Base-by-base conservation (phyloP, 257 asterid species). In the Ligustrum vulgare region DNA sequence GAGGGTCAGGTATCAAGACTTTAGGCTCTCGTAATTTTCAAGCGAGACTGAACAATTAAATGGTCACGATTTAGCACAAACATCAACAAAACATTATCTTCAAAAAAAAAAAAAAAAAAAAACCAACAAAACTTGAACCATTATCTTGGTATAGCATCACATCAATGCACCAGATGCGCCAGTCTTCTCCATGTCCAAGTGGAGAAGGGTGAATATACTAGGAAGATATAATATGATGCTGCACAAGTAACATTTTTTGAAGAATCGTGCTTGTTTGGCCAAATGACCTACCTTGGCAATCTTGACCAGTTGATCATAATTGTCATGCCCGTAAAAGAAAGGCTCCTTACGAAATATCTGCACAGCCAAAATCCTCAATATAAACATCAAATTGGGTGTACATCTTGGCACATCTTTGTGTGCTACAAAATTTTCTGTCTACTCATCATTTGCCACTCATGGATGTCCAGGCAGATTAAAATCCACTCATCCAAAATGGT, bases 271-370 rank as follows among this genome's bases (percentile, higher is more conserved):
- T 23, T 9, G 13, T 60, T 23, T 3, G 2, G 67, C 67, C 34
- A 8, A 34, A 60, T 22, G 67, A 60, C 67, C 28, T 83, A 93
- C 98, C 98, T 93, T 91, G 2, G 96, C 97, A 84, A 90, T 93
- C 88, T 93, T 93, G 72, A 88, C 98, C 67, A 93, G 88, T 76
- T 93, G 98, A 88, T 93, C 97, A 76, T 91, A 83, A 80, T 93
- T 93, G 77, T 93, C 97, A 71, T 90, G 97, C 80, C 97, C 97
- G 67, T 90, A 92, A 83, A 92, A 92, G 89, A 92, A 92, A 63
- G 98, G 98, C 83, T 92, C 97, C 89, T 92, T 92, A 71, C 96
- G 90, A 74, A 92, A 92, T 75, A 92, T 92, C 96, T 92, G 90
- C 35, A 82, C 69, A 75, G 68, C 77, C 83, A 18, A 80, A 73